Percentiles rank a stretch among this genome's conserved stretches.
These are phyloP conservation scores for Pythium pyrilobum DNA, from an alignment of 352 stramenopile species.

Conservation along the genomic window DNA sequence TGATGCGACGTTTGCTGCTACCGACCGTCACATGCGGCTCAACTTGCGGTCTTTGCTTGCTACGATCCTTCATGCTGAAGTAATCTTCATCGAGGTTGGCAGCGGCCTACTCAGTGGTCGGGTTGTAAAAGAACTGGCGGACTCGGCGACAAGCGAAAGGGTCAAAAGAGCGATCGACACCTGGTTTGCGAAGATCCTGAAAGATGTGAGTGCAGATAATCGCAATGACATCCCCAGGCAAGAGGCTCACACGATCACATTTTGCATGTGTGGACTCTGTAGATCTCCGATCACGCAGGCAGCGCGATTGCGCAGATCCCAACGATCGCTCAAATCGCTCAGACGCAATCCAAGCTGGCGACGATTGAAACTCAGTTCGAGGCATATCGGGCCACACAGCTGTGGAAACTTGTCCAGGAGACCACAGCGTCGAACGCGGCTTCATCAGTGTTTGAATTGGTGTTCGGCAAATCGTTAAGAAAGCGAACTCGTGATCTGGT, in stretches of 20 bases:
- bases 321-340: slow-evolving; percentile 52
- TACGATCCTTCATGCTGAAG: slow-evolving; percentile 47
- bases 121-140: not conserved
- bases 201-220: slow-evolving; percentile 4
- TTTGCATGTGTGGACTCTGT: too few relatives aligned
- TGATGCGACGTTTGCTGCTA: slow-evolving; percentile 6
- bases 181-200: slow-evolving; percentile 7
- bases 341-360: slow-evolving; percentile 52
- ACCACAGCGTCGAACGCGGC: not conserved
- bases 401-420: slow-evolving; percentile 30
- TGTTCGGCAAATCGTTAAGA: slow-evolving; percentile 62
- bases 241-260: too few relatives aligned
- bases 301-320: slow-evolving; percentile 49
- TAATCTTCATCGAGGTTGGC: too few relatives aligned
- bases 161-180: not conserved
- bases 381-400: slow-evolving; percentile 25
- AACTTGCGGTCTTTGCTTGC: slow-evolving; percentile 56
- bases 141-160: not conserved
- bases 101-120: too few relatives aligned
- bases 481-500: slow-evolving; percentile 64
- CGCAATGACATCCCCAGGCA: too few relatives aligned
- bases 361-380: slow-evolving; percentile 29
- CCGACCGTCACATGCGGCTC: slow-evolving; percentile 35
- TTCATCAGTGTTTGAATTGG: slow-evolving; percentile 46
- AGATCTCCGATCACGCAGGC: slow-evolving; percentile 39